Percentiles rank a stretch among this genome's conserved stretches.
phyloP scores from a whole-genome alignment of 306 rosid genomes.

The Amphicarpaea edgeworthii region DNA sequence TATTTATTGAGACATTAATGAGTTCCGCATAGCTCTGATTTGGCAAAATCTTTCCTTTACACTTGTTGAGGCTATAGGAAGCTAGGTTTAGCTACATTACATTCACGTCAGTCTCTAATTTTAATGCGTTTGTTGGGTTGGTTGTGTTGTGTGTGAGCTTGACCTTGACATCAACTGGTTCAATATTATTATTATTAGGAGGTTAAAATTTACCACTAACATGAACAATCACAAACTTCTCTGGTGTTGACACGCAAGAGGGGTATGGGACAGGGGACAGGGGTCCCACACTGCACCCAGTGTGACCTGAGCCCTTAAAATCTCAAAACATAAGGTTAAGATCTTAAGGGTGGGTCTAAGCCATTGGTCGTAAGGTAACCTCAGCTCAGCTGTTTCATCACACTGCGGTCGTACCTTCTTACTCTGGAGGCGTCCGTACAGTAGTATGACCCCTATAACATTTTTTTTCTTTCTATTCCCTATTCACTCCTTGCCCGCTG shows the following conservation, averaged over 20 bases:
- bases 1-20: not conserved
- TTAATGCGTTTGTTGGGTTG: slow-evolving; percentile 41
- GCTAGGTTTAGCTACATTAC: not conserved
- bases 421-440: slow-evolving; percentile 35
- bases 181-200: not conserved
- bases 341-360: slow-evolving; percentile 59
- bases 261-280: slow-evolving; percentile 36
- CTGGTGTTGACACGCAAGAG: slow-evolving; percentile 40
- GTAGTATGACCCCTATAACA: not conserved
- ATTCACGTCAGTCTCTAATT: slow-evolving; percentile 14
- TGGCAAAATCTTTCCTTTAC: slow-evolving; percentile 29
- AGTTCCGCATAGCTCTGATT: not conserved
- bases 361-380: slow-evolving; percentile 44
- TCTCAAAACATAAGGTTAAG: too few relatives aligned
- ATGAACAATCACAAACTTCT: slow-evolving; percentile 22
- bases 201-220: slow-evolving; percentile 11
- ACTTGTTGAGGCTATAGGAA: not conserved
- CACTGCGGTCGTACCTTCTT: slow-evolving; percentile 27
- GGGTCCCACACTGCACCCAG: slow-evolving; percentile 36
- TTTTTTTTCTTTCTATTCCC: not conserved
- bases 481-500: slow-evolving; percentile 30
- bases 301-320: slow-evolving; percentile 36
- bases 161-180: slow-evolving; percentile 15
- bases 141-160: slow-evolving; percentile 24
- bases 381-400: slow-evolving; percentile 42